Conservation (phyloP, 352 stramenopile species). For the Globisporangium barbulae region DNA sequence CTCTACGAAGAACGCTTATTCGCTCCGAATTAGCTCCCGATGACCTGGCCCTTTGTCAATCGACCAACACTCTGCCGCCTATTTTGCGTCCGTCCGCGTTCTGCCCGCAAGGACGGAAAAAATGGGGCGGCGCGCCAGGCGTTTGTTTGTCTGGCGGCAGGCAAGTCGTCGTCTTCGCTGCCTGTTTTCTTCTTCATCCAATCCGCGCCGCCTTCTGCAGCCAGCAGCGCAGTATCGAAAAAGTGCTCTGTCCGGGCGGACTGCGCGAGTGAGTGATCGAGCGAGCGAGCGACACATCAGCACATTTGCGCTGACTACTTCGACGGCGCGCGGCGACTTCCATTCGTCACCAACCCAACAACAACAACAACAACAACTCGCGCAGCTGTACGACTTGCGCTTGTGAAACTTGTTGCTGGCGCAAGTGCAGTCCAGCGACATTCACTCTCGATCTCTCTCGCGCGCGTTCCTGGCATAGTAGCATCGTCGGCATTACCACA, state of each 20-base stretch:
- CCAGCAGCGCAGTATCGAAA: conserved; percentile 9
- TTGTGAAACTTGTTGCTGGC: conserved; percentile 1
- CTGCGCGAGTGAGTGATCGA: neutral
- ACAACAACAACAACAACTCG: neutral
- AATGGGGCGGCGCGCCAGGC: neutral
- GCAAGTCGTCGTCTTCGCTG: conserved; percentile 7
- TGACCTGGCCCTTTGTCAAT: neutral
- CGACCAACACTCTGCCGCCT: neutral
- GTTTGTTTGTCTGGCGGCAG: neutral
- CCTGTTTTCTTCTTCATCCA: neutral
- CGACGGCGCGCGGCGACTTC: conserved; percentile 8
- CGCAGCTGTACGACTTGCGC: neutral
- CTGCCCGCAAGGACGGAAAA: neutral
- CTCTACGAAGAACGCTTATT: neutral
- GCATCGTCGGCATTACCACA: neutral
- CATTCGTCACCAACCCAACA: neutral
- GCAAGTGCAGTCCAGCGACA: conserved; percentile 1
- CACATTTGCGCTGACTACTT: conserved; percentile 1
- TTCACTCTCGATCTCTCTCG: conserved; percentile 12
- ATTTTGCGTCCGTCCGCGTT: neutral
- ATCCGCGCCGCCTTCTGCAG: neutral
- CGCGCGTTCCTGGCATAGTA: neutral
- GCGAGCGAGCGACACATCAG: neutral
- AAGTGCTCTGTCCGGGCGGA: conserved; percentile 1
- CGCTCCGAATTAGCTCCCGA: neutral